These are phyloP conservation scores for Ceratorhiza oryzae-sativae DNA, from an alignment of 1,284 basidiomycete genomes.

Conservation along the genomic window DNA sequence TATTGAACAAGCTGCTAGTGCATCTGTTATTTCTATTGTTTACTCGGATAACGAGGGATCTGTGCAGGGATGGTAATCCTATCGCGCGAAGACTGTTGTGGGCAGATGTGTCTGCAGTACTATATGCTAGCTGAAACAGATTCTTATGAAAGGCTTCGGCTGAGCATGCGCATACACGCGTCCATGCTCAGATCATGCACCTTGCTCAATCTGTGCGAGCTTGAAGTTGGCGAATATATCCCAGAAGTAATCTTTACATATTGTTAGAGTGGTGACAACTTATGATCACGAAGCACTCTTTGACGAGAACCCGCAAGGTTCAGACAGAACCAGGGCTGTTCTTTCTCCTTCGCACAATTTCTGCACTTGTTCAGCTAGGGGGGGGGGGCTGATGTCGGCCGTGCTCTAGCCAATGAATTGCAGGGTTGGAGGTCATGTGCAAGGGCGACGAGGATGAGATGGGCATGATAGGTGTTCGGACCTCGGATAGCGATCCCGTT, in stretches of 20 bases:
- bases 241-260: neutral
- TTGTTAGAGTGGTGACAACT: neutral
- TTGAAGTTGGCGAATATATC: neutral
- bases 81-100: neutral
- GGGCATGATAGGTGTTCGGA: slow-evolving; percentile 20
- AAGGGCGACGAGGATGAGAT: slow-evolving; percentile 17
- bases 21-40: neutral
- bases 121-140: neutral
- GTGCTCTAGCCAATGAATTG: neutral
- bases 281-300: neutral
- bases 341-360: slow-evolving; percentile 1
- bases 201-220: neutral
- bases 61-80: neutral
- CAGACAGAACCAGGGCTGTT: slow-evolving; percentile 8
- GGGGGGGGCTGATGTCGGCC: no score
- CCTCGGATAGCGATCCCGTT: slow-evolving; percentile 18
- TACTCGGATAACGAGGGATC: neutral
- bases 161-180: neutral
- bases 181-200: neutral
- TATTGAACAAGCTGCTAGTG: neutral
- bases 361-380: neutral
- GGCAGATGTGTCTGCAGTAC: neutral
- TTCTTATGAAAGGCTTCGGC: neutral
- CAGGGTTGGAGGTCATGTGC: neutral
- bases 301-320: neutral